Conservation (phyloP, 2,329 filamentous ascomycete species). For the Neurospora sp. region DNA sequence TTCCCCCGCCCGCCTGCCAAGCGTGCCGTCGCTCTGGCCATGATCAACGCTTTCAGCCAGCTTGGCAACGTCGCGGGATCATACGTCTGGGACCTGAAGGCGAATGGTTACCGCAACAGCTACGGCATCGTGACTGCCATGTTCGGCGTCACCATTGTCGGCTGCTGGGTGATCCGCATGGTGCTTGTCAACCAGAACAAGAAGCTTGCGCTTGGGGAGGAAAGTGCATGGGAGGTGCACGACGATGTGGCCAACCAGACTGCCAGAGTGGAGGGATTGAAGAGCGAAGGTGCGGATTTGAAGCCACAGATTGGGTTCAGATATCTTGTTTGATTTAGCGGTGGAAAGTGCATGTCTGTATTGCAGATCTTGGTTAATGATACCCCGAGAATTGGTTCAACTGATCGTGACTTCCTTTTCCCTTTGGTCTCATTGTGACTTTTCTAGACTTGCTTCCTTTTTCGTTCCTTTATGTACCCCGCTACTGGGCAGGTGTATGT, state of each 20-base stretch:
- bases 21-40: constrained; percentile 49
- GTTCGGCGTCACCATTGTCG: constrained; percentile 49
- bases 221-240: constrained; percentile 25
- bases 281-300: background rate
- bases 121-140: constrained; percentile 57
- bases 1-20: constrained; percentile 51
- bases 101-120: constrained; percentile 52
- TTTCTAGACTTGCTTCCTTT: too few relatives aligned
- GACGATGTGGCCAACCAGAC: constrained; percentile 31
- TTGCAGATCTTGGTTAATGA: background rate
- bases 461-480: too few relatives aligned
- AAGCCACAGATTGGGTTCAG: constrained; percentile 11
- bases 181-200: constrained; percentile 38
- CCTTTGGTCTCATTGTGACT: too few relatives aligned
- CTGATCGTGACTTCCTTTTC: background rate
- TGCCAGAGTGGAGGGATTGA: constrained; percentile 24
- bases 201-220: constrained; percentile 35
- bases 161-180: constrained; percentile 38
- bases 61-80: constrained; percentile 50
- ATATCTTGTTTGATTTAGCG: constrained; percentile 9
- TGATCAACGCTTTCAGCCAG: constrained; percentile 50
- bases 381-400: background rate
- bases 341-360: background rate
- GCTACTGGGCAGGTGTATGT: too few relatives aligned
- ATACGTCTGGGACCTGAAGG: constrained; percentile 52